Evolutionary conservation across 116 monocot species (phyloP), one percentile per base, ranked within the genome.

Genomic region (Phalaenopsis hybrid): DNA sequence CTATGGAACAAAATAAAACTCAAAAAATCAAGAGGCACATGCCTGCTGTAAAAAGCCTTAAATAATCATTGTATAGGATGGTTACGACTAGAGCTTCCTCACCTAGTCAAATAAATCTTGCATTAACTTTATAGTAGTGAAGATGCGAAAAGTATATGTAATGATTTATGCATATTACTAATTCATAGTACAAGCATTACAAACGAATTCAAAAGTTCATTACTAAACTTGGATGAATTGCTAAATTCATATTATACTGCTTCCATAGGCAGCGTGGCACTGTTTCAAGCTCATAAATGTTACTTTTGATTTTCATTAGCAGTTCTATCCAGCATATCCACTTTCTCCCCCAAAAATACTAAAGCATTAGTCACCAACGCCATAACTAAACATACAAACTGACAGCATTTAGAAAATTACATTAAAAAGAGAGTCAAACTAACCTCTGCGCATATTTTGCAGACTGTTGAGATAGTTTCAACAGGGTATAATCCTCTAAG

Each of bases 371-470:
- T 55, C 55, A 17, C 17, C 13, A 55, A 13, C 55, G 16, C 55
- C 55, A 55, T 55, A 55, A 55, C 13, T 55, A 55, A 55, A 55
- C 3, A 55, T 55, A 48, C 6, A 48, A 6, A 10, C 48, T 48
- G 48, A 48, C 55, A 55, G 55, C 55, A 16, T 55, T 16, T 15
- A 55, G 13, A 15, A 55, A 55, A 13, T 16, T 17, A 13, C 65
- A 65, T 23, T 1, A 65, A 21, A 65, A 65, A 65, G 0, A 65
- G 58, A 15, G 16, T 15, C 21, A 68, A 16, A 2, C 77, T 59
- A 79, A 94, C 99, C 95, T 99, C 95, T 23, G 93, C 88, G 87
- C 99, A 99, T 81, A 99, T 99, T 90, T 86, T 95, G 44, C 95
- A 94, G 9, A 99, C 95, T 78, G 77, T 99, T 58, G 99, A 94